Evolutionary conservation across 163 green algal species (phyloP).

Genomic region (Chlorella variabilis): DNA sequence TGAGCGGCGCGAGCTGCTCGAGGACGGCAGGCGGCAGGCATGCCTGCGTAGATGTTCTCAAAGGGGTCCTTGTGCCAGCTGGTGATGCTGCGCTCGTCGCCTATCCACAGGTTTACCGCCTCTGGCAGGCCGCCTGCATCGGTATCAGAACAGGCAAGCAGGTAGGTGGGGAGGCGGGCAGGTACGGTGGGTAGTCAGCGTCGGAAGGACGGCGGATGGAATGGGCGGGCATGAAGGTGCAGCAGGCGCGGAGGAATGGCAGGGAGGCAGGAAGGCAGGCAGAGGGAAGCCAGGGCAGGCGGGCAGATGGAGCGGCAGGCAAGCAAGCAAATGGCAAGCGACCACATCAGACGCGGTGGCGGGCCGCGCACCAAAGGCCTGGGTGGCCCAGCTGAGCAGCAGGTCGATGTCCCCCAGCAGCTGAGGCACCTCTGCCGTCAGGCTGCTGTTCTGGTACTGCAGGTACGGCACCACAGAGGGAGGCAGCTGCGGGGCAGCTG

Average conservation of each 20-base stretch:
- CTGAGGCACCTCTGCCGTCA: constrained; percentile 58
- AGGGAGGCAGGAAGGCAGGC: too few relatives aligned
- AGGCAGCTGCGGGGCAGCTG: neutral
- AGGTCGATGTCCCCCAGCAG: constrained; percentile 63
- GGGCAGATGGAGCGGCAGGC: neutral
- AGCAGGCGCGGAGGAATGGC: too few relatives aligned
- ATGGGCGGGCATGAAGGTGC: too few relatives aligned
- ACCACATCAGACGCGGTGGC: too few relatives aligned
- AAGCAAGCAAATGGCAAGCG: neutral
- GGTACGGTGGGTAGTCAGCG: too few relatives aligned
- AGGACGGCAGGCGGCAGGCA: too few relatives aligned
- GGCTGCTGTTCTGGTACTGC: constrained; percentile 78
- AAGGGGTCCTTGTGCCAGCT: constrained; percentile 91
- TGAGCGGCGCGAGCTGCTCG: too few relatives aligned
- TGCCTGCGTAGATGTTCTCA: constrained; percentile 80
- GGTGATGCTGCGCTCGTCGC: constrained; percentile 75
- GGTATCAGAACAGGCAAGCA: neutral
- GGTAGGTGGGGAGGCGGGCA: too few relatives aligned
- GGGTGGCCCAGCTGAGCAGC: constrained; percentile 66
- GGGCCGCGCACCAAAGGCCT: constrained; percentile 69
- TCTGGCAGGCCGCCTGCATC: constrained; percentile 58
- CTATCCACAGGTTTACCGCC: constrained; percentile 90
- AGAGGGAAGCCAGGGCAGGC: neutral
- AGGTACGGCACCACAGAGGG: constrained; percentile 34
- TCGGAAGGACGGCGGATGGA: too few relatives aligned